Evolutionary conservation across 305 asterid genomes (phyloP).

Genomic region (Solanum hybrid): DNA sequence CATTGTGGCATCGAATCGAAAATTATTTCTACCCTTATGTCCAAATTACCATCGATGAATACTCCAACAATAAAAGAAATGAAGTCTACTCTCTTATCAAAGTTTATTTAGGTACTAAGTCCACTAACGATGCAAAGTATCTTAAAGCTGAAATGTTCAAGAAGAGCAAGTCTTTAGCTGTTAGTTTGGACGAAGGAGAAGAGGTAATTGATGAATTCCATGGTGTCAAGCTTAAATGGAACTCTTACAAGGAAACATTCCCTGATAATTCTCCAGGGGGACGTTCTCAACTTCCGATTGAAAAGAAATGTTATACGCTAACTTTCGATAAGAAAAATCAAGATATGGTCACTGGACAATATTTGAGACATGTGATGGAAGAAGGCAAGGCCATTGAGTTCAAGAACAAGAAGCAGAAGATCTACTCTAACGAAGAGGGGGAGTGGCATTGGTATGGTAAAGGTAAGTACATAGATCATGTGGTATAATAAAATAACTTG

Average conservation of each 20-base stretch:
- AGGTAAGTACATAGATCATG: neutral
- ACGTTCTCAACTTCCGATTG: neutral
- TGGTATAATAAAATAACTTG: neutral
- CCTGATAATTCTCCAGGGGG: neutral
- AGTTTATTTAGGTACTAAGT: constrained; percentile 16
- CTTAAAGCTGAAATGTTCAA: constrained; percentile 15
- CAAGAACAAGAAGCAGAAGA: neutral
- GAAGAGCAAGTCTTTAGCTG: constrained; percentile 11
- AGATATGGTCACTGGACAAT: neutral
- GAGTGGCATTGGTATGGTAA: neutral
- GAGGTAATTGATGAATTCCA: constrained; percentile 16
- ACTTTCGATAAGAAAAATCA: neutral
- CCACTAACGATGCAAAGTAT: constrained; percentile 8
- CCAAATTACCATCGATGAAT: neutral
- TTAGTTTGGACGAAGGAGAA: constrained; percentile 17
- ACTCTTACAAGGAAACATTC: neutral
- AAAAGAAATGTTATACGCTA: constrained; percentile 5
- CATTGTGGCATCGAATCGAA: neutral
- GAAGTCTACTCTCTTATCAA: neutral
- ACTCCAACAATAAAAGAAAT: neutral
- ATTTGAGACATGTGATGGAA: neutral
- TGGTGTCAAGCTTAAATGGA: constrained; percentile 6
- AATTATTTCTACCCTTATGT: neutral
- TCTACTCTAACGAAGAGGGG: neutral
- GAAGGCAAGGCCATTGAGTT: constrained; percentile 4